Evolutionary conservation across 768 basidiomycete genomes (phyloP).

Genomic region (Amanita fuliginea): DNA sequence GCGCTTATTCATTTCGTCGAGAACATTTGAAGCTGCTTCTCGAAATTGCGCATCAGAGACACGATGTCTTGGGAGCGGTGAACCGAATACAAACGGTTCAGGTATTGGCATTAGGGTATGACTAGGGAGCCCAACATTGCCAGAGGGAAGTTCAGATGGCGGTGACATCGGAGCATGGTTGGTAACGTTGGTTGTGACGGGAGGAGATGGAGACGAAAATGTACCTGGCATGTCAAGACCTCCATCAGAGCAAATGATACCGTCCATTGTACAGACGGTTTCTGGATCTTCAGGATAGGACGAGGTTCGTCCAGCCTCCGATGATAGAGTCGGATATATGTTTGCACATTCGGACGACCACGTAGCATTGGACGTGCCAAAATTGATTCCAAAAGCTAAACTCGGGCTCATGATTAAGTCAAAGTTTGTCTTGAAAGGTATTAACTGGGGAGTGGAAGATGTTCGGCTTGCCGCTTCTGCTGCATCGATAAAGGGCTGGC

Average conservation of each 20-base stretch:
- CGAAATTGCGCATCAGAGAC: slow-evolving; percentile 60
- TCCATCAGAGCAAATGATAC: slow-evolving; percentile 10
- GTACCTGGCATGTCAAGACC: slow-evolving; percentile 26
- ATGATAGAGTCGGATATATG: slow-evolving; percentile 25
- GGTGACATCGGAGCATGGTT: background rate
- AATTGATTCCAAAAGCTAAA: slow-evolving; percentile 11
- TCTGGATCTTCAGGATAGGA: slow-evolving; percentile 5
- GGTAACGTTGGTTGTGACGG: background rate
- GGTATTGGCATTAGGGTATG: slow-evolving; percentile 10
- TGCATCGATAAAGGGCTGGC: background rate
- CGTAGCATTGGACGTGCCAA: slow-evolving; percentile 13
- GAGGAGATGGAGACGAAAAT: slow-evolving; percentile 6
- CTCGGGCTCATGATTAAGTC: slow-evolving; percentile 53
- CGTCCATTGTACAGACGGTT: background rate
- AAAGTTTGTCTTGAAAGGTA: slow-evolving; percentile 56
- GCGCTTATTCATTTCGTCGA: slow-evolving; percentile 77
- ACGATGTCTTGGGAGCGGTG: slow-evolving; percentile 52
- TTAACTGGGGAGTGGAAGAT: slow-evolving; percentile 46
- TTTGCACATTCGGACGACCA: slow-evolving; percentile 22
- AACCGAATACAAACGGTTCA: slow-evolving; percentile 68
- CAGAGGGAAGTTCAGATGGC: slow-evolving; percentile 5
- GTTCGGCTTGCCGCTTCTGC: background rate
- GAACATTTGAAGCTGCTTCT: slow-evolving; percentile 52
- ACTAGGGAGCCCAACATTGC: slow-evolving; percentile 1
- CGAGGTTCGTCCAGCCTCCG: slow-evolving; percentile 9